Conservation (phyloP, 1,139 yeast species). For the Yamadazyma aaseri region DNA sequence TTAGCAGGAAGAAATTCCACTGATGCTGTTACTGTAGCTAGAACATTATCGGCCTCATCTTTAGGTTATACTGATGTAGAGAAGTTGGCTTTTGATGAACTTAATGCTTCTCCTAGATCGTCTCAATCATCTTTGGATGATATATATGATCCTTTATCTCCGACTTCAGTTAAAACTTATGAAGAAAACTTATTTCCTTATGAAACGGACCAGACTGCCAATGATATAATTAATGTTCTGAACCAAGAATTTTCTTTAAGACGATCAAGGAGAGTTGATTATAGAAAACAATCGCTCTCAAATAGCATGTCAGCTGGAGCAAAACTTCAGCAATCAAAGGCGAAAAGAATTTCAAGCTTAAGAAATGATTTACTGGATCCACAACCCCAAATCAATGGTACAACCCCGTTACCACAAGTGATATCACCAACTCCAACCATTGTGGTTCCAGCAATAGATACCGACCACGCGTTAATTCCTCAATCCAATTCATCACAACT, state of each 20-base stretch:
- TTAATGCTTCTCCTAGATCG: slow-evolving; percentile 20
- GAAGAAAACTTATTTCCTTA: slow-evolving; percentile 14
- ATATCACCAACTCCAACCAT: neutral
- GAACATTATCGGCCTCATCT: slow-evolving; percentile 63
- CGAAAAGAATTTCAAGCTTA: slow-evolving; percentile 34
- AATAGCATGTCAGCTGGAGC: slow-evolving; percentile 22
- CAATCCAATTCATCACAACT: neutral
- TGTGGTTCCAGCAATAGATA: neutral
- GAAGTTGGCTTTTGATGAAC: slow-evolving; percentile 43
- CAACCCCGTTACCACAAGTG: neutral
- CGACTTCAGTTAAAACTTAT: slow-evolving; percentile 15
- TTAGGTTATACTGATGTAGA: slow-evolving; percentile 57
- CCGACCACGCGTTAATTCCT: neutral
- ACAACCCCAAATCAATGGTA: slow-evolving; percentile 5
- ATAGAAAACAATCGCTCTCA: slow-evolving; percentile 25
- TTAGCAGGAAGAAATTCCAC: slow-evolving; percentile 72
- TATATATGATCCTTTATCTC: slow-evolving; percentile 18
- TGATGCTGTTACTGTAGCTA: slow-evolving; percentile 73
- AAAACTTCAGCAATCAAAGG: slow-evolving; percentile 27
- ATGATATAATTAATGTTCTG: slow-evolving; percentile 9
- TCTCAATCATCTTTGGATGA: slow-evolving; percentile 11
- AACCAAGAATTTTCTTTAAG: slow-evolving; percentile 34
- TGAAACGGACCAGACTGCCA: slow-evolving; percentile 11
- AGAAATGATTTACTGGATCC: slow-evolving; percentile 24
- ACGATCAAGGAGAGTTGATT: slow-evolving; percentile 43